These are phyloP conservation scores for Penicillium sp. DNA, from an alignment of 2,329 filamentous ascomycete species.

Conservation along the genomic window DNA sequence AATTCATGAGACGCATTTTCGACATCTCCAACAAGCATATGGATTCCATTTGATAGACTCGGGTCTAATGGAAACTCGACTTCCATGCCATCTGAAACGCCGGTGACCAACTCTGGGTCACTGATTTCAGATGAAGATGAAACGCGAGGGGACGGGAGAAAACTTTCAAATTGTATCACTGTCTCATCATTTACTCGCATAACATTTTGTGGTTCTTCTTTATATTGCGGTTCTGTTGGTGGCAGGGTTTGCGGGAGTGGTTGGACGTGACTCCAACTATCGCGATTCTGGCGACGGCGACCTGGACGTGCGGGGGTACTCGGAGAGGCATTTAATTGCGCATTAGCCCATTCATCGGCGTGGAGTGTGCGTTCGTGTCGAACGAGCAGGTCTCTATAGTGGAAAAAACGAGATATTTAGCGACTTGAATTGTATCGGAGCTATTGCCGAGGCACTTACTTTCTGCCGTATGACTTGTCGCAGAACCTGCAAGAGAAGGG, in stretches of 20 bases:
- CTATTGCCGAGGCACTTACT: constrained; percentile 21
- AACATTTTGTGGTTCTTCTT: constrained; percentile 4
- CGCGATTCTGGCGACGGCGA: constrained; percentile 13
- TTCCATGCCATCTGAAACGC: constrained; percentile 6
- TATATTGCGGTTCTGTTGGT: constrained; percentile 4
- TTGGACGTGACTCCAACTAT: constrained; percentile 2
- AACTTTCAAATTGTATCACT: constrained; percentile 13
- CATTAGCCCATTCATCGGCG: constrained; percentile 22
- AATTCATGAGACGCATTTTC: constrained; percentile 1
- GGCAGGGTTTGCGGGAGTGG: neutral
- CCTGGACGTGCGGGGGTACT: constrained; percentile 8
- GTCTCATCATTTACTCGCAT: constrained; percentile 13
- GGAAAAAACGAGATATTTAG: constrained; percentile 5
- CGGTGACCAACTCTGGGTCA: constrained; percentile 12
- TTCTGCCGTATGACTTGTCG: constrained; percentile 30
- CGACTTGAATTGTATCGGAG: neutral
- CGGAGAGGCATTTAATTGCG: constrained; percentile 9
- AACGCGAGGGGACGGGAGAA: constrained; percentile 16
- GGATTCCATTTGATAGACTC: constrained; percentile 3
- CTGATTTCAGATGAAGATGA: constrained; percentile 15
- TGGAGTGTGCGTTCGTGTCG: constrained; percentile 33
- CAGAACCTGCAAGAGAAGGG: constrained; percentile 32
- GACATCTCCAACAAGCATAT: constrained; percentile 1
- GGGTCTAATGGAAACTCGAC: constrained; percentile 12
- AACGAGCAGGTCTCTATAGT: constrained; percentile 30